Evolutionary conservation across 2,329 filamentous ascomycete genomes (phyloP).

Genomic region (Leptodontidium sp.): DNA sequence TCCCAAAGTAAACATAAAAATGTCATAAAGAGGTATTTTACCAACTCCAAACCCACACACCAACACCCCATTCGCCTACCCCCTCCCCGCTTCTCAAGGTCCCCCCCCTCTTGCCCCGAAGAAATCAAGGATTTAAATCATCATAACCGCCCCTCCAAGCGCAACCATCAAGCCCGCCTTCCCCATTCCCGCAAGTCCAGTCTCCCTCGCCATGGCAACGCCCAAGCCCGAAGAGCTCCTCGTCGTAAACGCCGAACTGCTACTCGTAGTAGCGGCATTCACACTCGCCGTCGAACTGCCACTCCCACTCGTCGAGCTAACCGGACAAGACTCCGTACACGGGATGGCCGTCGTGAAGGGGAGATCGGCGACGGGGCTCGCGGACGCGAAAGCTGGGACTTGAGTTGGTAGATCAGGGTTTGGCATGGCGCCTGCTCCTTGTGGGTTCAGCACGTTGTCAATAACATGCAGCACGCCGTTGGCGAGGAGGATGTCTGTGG

Average conservation of each 20-base stretch:
- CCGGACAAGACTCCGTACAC: conserved; percentile 52
- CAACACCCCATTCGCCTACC: not conserved
- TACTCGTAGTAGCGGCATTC: conserved; percentile 24
- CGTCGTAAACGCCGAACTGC: conserved; percentile 18
- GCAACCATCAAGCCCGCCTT: conserved; percentile 33
- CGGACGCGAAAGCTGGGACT: conserved; percentile 47
- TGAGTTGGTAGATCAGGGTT: conserved; percentile 50
- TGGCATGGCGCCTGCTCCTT: conserved; percentile 48
- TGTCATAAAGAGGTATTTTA: not conserved
- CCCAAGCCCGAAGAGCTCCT: conserved; percentile 19
- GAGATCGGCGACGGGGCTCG: conserved; percentile 34
- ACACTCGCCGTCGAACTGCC: conserved; percentile 34
- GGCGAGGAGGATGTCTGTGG: conserved; percentile 47
- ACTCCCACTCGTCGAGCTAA: conserved; percentile 34
- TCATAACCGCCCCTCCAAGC: conserved; percentile 37
- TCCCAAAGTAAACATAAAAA: too few species aligned
- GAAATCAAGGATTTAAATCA: conserved; percentile 24
- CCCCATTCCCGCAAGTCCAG: conserved; percentile 28
- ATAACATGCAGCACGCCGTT: conserved; percentile 50
- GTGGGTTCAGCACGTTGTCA: conserved; percentile 56
- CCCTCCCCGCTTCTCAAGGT: not conserved
- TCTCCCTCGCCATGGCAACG: conserved; percentile 31
- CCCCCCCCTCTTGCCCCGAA: not conserved
- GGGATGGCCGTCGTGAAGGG: conserved; percentile 55
- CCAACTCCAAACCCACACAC: not conserved